phyloP scores from a whole-genome alignment of 2,329 filamentous ascomycete species.

The Colletotrichum tropicicola region DNA sequence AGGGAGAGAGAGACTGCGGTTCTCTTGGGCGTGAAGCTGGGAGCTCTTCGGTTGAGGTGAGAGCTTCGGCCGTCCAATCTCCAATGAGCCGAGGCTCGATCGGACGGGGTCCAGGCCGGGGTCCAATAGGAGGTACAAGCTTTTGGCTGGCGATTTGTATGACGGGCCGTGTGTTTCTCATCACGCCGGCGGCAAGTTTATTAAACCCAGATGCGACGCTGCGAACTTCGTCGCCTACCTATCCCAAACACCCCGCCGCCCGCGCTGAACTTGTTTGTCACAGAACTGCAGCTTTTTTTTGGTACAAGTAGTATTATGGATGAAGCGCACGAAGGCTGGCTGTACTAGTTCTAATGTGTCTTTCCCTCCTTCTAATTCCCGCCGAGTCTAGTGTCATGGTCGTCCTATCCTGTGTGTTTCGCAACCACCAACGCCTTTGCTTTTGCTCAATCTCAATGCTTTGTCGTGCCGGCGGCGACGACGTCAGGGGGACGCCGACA shows the following conservation, averaged over 20 bases:
- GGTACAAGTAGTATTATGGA: background rate
- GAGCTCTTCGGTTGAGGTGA: conserved; percentile 4
- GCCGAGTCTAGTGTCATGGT: conserved; percentile 12
- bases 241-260: too few relatives aligned
- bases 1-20: background rate
- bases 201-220: background rate
- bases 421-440: conserved; percentile 27
- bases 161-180: background rate
- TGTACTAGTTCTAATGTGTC: background rate
- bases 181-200: background rate
- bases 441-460: conserved; percentile 11
- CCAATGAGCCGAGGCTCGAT: conserved; percentile 20
- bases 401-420: background rate
- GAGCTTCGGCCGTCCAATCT: background rate
- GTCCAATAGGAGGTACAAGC: conserved; percentile 5
- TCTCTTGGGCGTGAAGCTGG: background rate
- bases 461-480: background rate
- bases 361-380: background rate
- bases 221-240: background rate
- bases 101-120: conserved; percentile 8
- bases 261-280: too few relatives aligned
- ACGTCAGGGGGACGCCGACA: too few relatives aligned
- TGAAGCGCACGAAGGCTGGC: background rate
- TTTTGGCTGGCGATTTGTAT: background rate
- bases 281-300: background rate